phyloP scores from a whole-genome alignment of 2,329 filamentous ascomycete species.

The Geosmithia flava region DNA sequence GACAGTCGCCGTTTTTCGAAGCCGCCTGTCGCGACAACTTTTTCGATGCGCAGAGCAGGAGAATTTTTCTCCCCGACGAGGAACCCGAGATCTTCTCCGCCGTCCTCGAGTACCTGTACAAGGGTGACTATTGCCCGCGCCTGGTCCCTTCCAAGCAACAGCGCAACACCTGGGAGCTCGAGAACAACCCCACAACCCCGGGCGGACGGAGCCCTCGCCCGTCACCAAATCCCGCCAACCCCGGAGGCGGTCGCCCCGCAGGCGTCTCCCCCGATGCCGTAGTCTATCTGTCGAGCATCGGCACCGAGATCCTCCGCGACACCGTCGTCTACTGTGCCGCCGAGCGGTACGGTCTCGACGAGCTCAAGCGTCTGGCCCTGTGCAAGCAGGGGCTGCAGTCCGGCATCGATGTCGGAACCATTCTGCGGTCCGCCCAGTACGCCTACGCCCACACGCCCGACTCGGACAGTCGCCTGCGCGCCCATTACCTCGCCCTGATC shows the following conservation, averaged over 20 bases:
- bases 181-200: constrained; percentile 40
- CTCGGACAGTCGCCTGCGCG: constrained; percentile 81
- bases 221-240: constrained; percentile 40
- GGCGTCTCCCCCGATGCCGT: constrained; percentile 32
- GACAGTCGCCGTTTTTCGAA: constrained; percentile 74
- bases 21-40: constrained; percentile 59
- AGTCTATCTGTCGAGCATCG: constrained; percentile 62
- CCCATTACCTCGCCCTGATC: constrained; percentile 94
- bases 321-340: constrained; percentile 91
- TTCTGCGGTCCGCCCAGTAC: constrained; percentile 86
- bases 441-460: constrained; percentile 93
- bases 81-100: constrained; percentile 90
- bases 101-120: constrained; percentile 93
- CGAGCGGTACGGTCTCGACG: constrained; percentile 80
- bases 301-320: constrained; percentile 73
- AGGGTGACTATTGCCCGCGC: constrained; percentile 88
- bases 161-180: constrained; percentile 80
- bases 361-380: constrained; percentile 82
- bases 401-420: constrained; percentile 83
- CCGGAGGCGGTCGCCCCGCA: constrained; percentile 28
- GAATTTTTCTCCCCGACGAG: constrained; percentile 59
- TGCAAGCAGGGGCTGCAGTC: constrained; percentile 90
- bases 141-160: constrained; percentile 69
- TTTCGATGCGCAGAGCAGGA: constrained; percentile 65
- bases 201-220: constrained; percentile 28